A percentile compares a stretch with the other conserved stretches of the same genome.
These are phyloP conservation scores for Termitomyces sp. DNA, from an alignment of 768 basidiomycete genomes.

Conservation along the genomic window DNA sequence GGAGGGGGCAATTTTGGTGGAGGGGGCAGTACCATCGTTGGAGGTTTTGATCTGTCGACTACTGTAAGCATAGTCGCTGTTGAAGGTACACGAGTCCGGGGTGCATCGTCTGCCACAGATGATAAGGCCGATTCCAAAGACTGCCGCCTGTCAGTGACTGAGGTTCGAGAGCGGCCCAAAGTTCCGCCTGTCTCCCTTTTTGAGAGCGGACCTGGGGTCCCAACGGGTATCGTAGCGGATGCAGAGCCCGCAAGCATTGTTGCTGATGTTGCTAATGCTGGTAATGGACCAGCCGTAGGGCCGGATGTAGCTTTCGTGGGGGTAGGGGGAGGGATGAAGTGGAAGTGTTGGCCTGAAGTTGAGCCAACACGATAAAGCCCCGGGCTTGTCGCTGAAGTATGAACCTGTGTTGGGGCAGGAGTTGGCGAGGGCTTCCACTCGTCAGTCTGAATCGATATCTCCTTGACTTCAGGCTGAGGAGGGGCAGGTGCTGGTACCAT, in stretches of 20 bases:
- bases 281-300: slow-evolving; percentile 17
- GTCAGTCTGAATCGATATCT: slow-evolving; percentile 81
- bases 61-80: slow-evolving; percentile 38
- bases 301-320: slow-evolving; percentile 17
- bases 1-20: slow-evolving; percentile 76
- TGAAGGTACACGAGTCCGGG: slow-evolving; percentile 62
- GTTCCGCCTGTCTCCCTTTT: slow-evolving; percentile 48
- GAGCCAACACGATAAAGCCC: slow-evolving; percentile 55
- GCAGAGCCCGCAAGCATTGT: slow-evolving; percentile 22
- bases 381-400: slow-evolving; percentile 24
- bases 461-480: slow-evolving; percentile 62
- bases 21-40: slow-evolving; percentile 80
- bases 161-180: slow-evolving; percentile 45
- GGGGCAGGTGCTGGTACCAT: slow-evolving; percentile 22
- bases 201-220: slow-evolving; percentile 24
- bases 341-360: slow-evolving; percentile 45
- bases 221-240: slow-evolving; percentile 31
- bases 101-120: slow-evolving; percentile 32
- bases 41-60: slow-evolving; percentile 77
- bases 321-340: slow-evolving; percentile 58
- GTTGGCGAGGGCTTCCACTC: slow-evolving; percentile 51
- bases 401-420: slow-evolving; percentile 25
- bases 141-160: slow-evolving; percentile 55
- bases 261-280: slow-evolving; percentile 29
- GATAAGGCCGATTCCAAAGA: slow-evolving; percentile 72